Evolutionary conservation across 2,329 filamentous ascomycete genomes (phyloP).

Genomic region (Xylariaceae sp.): DNA sequence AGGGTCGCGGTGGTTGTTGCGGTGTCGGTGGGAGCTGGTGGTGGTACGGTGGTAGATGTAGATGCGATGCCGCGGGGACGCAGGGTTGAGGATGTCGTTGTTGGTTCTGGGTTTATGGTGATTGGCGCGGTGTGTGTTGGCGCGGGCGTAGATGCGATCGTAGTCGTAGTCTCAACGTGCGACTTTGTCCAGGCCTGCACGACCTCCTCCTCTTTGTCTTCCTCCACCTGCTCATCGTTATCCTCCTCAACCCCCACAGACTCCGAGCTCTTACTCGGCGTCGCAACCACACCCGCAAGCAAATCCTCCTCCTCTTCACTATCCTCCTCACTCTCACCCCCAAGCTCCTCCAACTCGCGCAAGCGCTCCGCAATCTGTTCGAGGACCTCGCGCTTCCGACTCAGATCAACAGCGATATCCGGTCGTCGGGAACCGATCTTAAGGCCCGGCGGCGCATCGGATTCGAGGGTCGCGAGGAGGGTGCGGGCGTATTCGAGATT

Average conservation of each 20-base stretch:
- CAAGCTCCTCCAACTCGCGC: conserved; percentile 61
- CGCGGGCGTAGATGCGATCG: conserved; percentile 5
- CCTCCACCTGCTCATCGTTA: conserved; percentile 7
- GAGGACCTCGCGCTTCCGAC: conserved; percentile 59
- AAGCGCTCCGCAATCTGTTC: conserved; percentile 62
- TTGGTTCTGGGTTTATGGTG: conserved; percentile 9
- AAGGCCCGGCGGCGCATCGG: conserved; percentile 55
- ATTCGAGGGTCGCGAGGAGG: conserved; percentile 65
- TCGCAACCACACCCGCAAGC: conserved; percentile 49
- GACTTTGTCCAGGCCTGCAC: conserved; percentile 11
- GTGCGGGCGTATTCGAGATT: conserved; percentile 68
- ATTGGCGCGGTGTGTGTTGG: conserved; percentile 7
- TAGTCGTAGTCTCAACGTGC: not conserved
- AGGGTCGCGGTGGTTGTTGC: conserved; percentile 27
- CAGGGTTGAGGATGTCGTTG: conserved; percentile 33
- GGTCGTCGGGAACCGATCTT: conserved; percentile 48
- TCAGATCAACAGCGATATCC: conserved; percentile 57
- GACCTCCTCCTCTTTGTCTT: conserved; percentile 21
- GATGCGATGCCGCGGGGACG: conserved; percentile 27
- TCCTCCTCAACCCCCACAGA: conserved; percentile 26
- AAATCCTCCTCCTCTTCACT: conserved; percentile 55
- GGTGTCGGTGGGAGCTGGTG: conserved; percentile 9
- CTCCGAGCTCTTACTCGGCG: conserved; percentile 49
- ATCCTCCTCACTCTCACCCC: conserved; percentile 36
- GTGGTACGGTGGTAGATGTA: conserved; percentile 3